Percentiles rank a stretch among this genome's conserved stretches.
Evolutionary conservation across 1,139 yeast genomes (phyloP).

Genomic region (Sugiyamaella xylanicola): DNA sequence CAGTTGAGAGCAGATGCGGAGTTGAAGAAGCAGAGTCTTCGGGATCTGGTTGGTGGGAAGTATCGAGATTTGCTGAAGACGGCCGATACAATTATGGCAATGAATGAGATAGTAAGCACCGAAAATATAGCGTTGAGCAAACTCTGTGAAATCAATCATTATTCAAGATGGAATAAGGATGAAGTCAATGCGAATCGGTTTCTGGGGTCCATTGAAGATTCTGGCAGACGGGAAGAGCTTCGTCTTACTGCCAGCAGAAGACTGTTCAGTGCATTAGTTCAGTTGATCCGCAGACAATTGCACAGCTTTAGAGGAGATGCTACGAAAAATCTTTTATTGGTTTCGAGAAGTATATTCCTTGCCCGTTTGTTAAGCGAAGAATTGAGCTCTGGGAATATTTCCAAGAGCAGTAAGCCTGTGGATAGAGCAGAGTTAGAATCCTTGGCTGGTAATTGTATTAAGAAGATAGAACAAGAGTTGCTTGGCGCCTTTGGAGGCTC

Average conservation of each 20-base stretch:
- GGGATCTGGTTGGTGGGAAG: conserved; percentile 62
- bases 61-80: conserved; percentile 68
- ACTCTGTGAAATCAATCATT: conserved; percentile 27
- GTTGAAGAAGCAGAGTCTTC: conserved; percentile 50
- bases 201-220: background rate
- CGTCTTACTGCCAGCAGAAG: conserved; percentile 18
- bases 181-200: conserved; percentile 23
- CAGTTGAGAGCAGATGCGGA: conserved; percentile 31
- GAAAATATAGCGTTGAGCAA: conserved; percentile 34
- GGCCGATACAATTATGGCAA: conserved; percentile 65
- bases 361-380: conserved; percentile 14
- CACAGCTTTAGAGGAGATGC: background rate
- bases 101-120: conserved; percentile 48
- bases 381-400: background rate
- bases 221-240: background rate
- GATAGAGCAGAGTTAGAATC: background rate
- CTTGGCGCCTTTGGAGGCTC: background rate
- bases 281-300: conserved; percentile 10
- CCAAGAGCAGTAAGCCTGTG: background rate
- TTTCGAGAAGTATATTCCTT: conserved; percentile 10
- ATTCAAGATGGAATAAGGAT: conserved; percentile 29
- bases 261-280: conserved; percentile 15
- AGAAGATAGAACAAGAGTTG: conserved; percentile 6
- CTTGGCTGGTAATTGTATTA: background rate
- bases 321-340: conserved; percentile 1